Base-by-base conservation (phyloP, 2,329 filamentous ascomycete species). In the Aspergillus sp. region DNA sequence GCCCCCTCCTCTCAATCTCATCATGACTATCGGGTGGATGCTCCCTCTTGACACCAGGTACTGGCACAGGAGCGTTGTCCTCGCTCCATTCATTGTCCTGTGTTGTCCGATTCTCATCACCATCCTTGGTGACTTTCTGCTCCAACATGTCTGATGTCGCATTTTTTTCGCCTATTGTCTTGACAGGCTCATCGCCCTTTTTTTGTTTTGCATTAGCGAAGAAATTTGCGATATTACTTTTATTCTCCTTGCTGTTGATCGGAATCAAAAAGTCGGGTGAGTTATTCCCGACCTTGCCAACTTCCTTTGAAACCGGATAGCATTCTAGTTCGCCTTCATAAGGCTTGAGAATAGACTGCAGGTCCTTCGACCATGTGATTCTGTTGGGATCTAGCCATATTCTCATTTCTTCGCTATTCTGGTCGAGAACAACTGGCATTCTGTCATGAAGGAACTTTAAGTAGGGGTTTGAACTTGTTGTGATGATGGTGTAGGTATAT, bases 401-500 rank as follows among this genome's bases (percentile, higher is more conserved):
- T 46, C 73, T 78, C 61, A 95, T 75, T 9, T 75, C 79, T 1
- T 86, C 78, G 1, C 85, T 88, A 3, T 82, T 83, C 4, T 86
- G 82, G 5, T 96, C 84, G 1, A 98, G 67, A 25, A 97, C 87
- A 5, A 95, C 91, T 0, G 93, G 93, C 93, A 98, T 98, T 13
- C 93, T 84, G 61, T 95, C 86, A 64, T 98, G 93, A 15, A 98
- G 74, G 56, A 95, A 97, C 23, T 77, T 83, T 43, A 97, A 75
- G 64, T 91, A 86, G 53, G 83, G 75, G 60, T 91, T 95, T 6
- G 89, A 87, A 51, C 85, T 80, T 1, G 91, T 97, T 1, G 93
- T 98, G 65, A 97, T 91, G 63, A 98, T 82, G 1, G 90, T 91
- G 67, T 95, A 98, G 0, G 89, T 94, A 65, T 91, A 96, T 4